Evolutionary conservation across 129 eudicot species (phyloP).

Genomic region (Helianthus annuus): HanXRQr2.0-SUNRISE NC_035448.2:196011149-196011648

Average conservation of each 20-base stretch:
- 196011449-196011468: slow-evolving; percentile 64
- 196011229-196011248: slow-evolving; percentile 95
- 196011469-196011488: slow-evolving; percentile 85
- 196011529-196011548: slow-evolving; percentile 81
- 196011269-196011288: slow-evolving; percentile 48
- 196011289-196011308: slow-evolving; percentile 78
- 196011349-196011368: slow-evolving; percentile 61
- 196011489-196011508: slow-evolving; percentile 81
- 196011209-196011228: slow-evolving; percentile 91
- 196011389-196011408: slow-evolving; percentile 42
- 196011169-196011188: slow-evolving; percentile 70
- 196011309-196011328: slow-evolving; percentile 97
- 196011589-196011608: slow-evolving; percentile 65
- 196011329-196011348: slow-evolving; percentile 98
- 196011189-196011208: slow-evolving; percentile 67
- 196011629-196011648: slow-evolving; percentile 62
- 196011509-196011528: slow-evolving; percentile 85
- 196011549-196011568: slow-evolving; percentile 81
- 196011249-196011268: slow-evolving; percentile 46
- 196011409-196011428: slow-evolving; percentile 59
- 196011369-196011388: slow-evolving; percentile 33
- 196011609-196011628: slow-evolving; percentile 56
- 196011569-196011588: slow-evolving; percentile 80
- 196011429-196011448: slow-evolving; percentile 45
- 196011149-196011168: slow-evolving; percentile 90